Base-by-base conservation (phyloP, 371 early-diverging fungal species). In the Conidiobolus incongruus region DNA sequence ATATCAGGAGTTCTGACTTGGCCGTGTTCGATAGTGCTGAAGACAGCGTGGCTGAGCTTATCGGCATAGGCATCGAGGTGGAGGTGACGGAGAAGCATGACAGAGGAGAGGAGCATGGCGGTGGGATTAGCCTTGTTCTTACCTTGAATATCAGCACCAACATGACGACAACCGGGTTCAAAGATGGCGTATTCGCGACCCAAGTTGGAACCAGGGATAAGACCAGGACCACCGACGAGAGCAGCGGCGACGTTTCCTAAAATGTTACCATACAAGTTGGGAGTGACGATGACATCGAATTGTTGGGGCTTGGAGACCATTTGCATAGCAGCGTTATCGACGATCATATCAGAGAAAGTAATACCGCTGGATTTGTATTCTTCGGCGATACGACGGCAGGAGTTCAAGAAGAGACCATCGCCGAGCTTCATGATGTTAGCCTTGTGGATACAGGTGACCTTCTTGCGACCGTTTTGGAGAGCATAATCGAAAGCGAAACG, bases 351-450 rank as follows among this genome's bases (percentile, higher is more conserved):
- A 48, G 86, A 74, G 59, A 85, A 78, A 65, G 75, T 58, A 59
- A 95, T 86, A 34, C 84, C 87, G 35, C 72, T 68, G 56, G 67
- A 60, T 48, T 76, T 69, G 63, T 95, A 95, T 59, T 79, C 79
- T 63, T 91, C 76, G 52, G 89, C 79, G 35, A 95, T 77, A 20
- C 87, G 82, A 37, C 88, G 82, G 67, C 88, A 91, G 22, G 81
- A 81, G 47, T 82, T 77, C 47, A 95, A 68, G 70, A 95, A 95
- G 44, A 95, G 77, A 50, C 96, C 96, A 61, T 95, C 96, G 31
- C 81, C 88, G 45, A 90, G 72, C 68, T 95, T 95, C 96, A 95
- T 95, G 63, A 95, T 95, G 70, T 95, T 95, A 61, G 96, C 96
- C 72, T 95, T 95, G 77, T 95, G 96, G 48, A 95, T 81, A 53